Base-by-base conservation (phyloP, 1,284 basidiomycete species). In the Moesziomyces sp. region DNA sequence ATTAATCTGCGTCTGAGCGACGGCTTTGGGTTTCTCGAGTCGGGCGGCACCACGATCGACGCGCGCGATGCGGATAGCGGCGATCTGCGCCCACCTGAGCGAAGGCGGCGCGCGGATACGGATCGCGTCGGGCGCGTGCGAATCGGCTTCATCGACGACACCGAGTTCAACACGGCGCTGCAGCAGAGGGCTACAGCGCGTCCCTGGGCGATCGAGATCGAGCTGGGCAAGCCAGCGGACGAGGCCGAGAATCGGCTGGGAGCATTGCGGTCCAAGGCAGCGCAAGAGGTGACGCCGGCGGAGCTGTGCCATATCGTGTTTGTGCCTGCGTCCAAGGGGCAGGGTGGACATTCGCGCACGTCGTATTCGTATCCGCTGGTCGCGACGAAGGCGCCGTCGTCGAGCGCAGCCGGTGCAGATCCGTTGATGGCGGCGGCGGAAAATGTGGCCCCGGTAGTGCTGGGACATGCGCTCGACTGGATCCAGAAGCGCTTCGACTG, bases 401-500 rank as follows among this genome's bases (percentile, higher is more conserved):
- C 63, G 26, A 48, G 28, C 11, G 11, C 46, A 26, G 56, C 61
- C 0, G 44, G 46, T 50, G 46, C 57, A 0, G 62, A 68, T 23
- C 57, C 61, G 33, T 40, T 68, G 18, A 19, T 63, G n/a, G 54
- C 45, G 0, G 46, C 66, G 7, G n/a, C 47, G 0, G 51, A 45
- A 24, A 74, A 74, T 26, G 53, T 70, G 3, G 72, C 66, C 3
- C 66, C 62, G 2, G 21, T 55, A 3, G 57, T 74, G 38, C 58
- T 74, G 30, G 55, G 48, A 5, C 72, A 74, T 52, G 66, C 72
- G 19, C 48, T 74, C 6, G 72, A 74, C 21, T 74, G 72, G 72
- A 63, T 74, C 13, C 72, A 74, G 53, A 74, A 74, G 51, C 48
- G 72, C 5, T 74, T 74, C 48, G 72, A 74, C 47, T 74, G 72